Conservation (phyloP, 192 early-diverging fungal species). For the Entomortierella lignicola region DNA sequence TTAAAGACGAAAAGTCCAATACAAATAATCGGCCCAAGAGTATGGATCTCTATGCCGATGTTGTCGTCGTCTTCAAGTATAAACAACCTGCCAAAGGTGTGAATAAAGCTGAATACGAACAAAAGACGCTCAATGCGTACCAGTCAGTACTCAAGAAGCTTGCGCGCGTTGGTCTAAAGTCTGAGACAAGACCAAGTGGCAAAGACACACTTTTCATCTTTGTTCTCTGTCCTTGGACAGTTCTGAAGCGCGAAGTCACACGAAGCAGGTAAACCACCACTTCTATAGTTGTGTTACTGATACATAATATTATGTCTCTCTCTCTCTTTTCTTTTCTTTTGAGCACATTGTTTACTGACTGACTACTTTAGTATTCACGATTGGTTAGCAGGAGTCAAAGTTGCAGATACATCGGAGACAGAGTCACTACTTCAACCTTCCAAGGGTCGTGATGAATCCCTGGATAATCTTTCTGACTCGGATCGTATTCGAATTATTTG, state of each 20-base stretch:
- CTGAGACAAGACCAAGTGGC: conserved; percentile 69
- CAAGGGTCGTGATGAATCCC: conserved; percentile 29
- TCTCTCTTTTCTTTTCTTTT: conserved; percentile 5
- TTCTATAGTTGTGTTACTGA: too few species aligned
- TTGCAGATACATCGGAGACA: conserved; percentile 47
- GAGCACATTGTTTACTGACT: too few species aligned
- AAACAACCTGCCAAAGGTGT: conserved; percentile 24
- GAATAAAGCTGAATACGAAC: conserved; percentile 33
- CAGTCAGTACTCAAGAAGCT: conserved; percentile 65
- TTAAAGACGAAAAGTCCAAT: neutral
- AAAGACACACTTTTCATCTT: conserved; percentile 71
- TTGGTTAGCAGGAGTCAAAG: conserved; percentile 75
- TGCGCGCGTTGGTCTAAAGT: conserved; percentile 67
- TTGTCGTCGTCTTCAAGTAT: conserved; percentile 59
- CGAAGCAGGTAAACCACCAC: conserved; percentile 53
- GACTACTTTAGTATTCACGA: conserved; percentile 69
- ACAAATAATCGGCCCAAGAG: conserved; percentile 2
- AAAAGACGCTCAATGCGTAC: conserved; percentile 59
- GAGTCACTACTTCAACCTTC: conserved; percentile 20
- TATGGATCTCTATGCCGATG: conserved; percentile 50
- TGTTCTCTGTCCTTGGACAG: conserved; percentile 69
- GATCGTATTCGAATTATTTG: conserved; percentile 73
- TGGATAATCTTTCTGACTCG: conserved; percentile 52
- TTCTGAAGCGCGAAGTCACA: conserved; percentile 61
- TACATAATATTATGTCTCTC: conserved; percentile 1